Evolutionary conservation across 2,329 filamentous ascomycete genomes (phyloP).

Genomic region (Neobulgaria alba): DNA sequence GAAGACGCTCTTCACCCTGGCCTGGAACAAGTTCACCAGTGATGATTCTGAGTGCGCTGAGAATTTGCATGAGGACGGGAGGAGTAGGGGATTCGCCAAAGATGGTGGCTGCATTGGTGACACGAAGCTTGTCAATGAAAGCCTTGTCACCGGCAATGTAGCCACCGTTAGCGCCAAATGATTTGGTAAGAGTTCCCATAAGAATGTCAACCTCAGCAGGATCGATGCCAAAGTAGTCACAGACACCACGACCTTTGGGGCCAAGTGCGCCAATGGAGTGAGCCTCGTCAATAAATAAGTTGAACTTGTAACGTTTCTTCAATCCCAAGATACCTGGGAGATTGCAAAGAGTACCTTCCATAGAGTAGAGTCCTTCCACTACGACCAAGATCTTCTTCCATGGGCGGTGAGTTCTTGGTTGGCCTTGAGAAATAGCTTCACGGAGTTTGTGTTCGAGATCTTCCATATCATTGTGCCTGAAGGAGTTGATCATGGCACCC

Average conservation of each 20-base stretch:
- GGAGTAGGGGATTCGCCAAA: slow-evolving; percentile 84
- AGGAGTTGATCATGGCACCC: slow-evolving; percentile 88
- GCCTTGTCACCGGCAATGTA: slow-evolving; percentile 85
- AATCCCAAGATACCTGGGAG: slow-evolving; percentile 80
- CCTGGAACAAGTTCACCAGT: slow-evolving; percentile 79
- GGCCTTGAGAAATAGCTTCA: slow-evolving; percentile 90
- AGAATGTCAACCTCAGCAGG: slow-evolving; percentile 84
- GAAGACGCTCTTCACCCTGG: slow-evolving; percentile 89
- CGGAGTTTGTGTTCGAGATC: slow-evolving; percentile 80
- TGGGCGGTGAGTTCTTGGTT: slow-evolving; percentile 93
- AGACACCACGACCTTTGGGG: slow-evolving; percentile 81
- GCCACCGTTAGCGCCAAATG: slow-evolving; percentile 94
- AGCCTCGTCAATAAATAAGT: slow-evolving; percentile 91
- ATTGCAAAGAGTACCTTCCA: slow-evolving; percentile 99
- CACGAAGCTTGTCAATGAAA: slow-evolving; percentile 86
- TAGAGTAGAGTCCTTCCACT: slow-evolving; percentile 95
- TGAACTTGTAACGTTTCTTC: slow-evolving; percentile 95
- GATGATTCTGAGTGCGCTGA: slow-evolving; percentile 79
- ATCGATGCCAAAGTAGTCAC: slow-evolving; percentile 93
- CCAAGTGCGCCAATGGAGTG: slow-evolving; percentile 93
- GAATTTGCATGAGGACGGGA: slow-evolving; percentile 83
- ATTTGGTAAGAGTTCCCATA: slow-evolving; percentile 98
- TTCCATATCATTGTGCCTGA: slow-evolving; percentile 94
- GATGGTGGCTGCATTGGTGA: slow-evolving; percentile 76
- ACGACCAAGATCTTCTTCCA: slow-evolving; percentile 99